Conservation (phyloP, 768 basidiomycete species). For the Leccinum rimulosum region DNA sequence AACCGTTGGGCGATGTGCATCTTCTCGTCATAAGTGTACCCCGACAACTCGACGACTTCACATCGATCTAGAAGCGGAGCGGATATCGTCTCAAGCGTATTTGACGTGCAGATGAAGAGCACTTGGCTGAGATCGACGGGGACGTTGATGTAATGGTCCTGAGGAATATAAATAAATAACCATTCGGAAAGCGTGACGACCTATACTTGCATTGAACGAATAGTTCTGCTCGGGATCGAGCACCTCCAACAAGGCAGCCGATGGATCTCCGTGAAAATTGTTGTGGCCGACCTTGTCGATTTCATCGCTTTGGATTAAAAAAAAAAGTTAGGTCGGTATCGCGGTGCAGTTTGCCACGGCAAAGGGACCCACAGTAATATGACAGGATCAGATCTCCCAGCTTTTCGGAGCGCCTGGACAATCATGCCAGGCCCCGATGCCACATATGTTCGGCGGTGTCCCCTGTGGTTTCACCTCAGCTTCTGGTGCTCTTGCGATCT, state of each 20-base stretch:
- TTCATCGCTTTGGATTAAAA: slow-evolving; percentile 56
- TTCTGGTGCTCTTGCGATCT: slow-evolving; percentile 6
- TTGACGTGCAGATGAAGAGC: slow-evolving; percentile 91
- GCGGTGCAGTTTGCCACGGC: not conserved
- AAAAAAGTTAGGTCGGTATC: not conserved
- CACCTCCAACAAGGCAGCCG: slow-evolving; percentile 87
- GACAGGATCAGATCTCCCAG: slow-evolving; percentile 77
- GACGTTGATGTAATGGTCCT: slow-evolving; percentile 92
- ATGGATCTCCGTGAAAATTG: slow-evolving; percentile 90
- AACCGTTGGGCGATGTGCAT: slow-evolving; percentile 84
- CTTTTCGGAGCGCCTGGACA: slow-evolving; percentile 83
- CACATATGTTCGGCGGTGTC: slow-evolving; percentile 86
- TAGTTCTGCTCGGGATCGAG: slow-evolving; percentile 94
- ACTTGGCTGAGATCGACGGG: slow-evolving; percentile 87
- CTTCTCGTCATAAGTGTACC: slow-evolving; percentile 90
- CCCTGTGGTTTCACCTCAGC: slow-evolving; percentile 28
- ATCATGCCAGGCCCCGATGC: slow-evolving; percentile 83
- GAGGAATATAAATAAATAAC: slow-evolving; percentile 6
- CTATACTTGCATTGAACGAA: slow-evolving; percentile 60
- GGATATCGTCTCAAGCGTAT: slow-evolving; percentile 85
- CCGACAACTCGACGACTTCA: slow-evolving; percentile 80
- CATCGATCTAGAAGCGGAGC: slow-evolving; percentile 87
- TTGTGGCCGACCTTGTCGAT: slow-evolving; percentile 88
- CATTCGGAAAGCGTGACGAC: not conserved
- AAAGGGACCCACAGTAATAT: slow-evolving; percentile 53